Conservation (phyloP, 2,329 filamentous ascomycete genomes). For the Colletotrichum sp. region DNA sequence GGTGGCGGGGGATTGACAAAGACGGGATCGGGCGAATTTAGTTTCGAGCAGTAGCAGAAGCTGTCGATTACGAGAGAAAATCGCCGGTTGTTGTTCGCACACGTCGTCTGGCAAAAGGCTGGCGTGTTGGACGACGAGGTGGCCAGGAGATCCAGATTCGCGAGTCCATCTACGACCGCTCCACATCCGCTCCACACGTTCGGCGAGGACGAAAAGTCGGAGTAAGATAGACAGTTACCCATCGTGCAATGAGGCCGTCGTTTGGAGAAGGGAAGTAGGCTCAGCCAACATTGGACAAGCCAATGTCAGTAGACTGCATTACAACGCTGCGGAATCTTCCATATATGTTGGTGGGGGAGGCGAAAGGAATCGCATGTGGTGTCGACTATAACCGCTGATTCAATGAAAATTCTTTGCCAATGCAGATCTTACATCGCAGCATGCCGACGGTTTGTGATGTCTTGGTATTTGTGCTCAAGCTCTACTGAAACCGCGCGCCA, state of each 20-base stretch:
- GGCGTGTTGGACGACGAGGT: not conserved
- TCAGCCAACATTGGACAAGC: not conserved
- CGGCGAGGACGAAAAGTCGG: not conserved
- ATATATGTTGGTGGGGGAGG: not conserved
- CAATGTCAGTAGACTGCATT: not conserved
- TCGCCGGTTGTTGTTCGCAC: not conserved
- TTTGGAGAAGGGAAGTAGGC: rapidly evolving
- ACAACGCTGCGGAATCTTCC: rapidly evolving
- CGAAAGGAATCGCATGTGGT: not conserved
- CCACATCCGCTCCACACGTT: not conserved
- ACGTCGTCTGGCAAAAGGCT: not conserved
- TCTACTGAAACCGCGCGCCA: not conserved
- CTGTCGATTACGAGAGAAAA: not conserved
- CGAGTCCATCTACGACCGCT: not conserved
- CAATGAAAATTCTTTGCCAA: not conserved
- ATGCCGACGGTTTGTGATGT: not conserved
- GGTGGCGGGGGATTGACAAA: not conserved
- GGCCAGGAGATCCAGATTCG: not conserved
- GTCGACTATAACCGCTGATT: not conserved
- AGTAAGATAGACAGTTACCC: not conserved
- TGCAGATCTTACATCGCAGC: not conserved
- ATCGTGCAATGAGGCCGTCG: rapidly evolving
- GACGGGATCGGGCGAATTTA: not conserved
- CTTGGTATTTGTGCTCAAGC: not conserved
- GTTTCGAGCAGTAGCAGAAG: not conserved